Base-by-base conservation (phyloP, 1,284 basidiomycete species). In the Ceratobasidium sp. region DNA sequence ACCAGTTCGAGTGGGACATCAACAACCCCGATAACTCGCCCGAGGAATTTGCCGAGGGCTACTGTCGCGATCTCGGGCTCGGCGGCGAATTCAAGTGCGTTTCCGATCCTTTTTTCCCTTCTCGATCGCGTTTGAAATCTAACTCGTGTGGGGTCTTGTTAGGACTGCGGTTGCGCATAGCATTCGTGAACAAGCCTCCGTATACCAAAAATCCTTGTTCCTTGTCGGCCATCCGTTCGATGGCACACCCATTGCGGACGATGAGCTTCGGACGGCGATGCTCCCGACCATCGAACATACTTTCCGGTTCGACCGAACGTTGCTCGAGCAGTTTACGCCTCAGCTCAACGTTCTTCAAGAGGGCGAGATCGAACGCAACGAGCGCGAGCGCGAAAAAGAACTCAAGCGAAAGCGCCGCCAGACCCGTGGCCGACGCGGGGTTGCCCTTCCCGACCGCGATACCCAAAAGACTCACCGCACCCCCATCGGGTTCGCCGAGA, bases 1-100 rank as follows among this genome's bases (percentile, higher is more conserved):
- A 99, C 82, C 93, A 96, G 78, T 97, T 99, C 79, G 97, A 99
- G 80, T 99, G 97, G 97, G 97, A 99, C 80, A 83, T 98, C 55
- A 90, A 91, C 77, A 92, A 91, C 76, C 84, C 86, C 41, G 84
- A 85, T 59, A 90, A 92, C 1, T 91, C 92, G 0, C 95, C 97
- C 0, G 97, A 99, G 81, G 89, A 91, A 64, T 99, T 99, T 81
- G 95, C 97, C 8, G 91, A 92, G 76, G 85, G 91, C 0, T 98
- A 97, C 80, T 85, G 90, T 1, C 87, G 87, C 28, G 97, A 99
- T 77, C 83, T 99, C 18, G 97, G 97, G 0, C 83, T 99, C 21
- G 86, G 87, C 39, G 94, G 96, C 46, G 97, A 99, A 81, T 98
- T 97, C 84, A 90, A 87, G 94, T 94, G 79, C 79, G 90, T 82